Conservation (phyloP, 1,284 basidiomycete genomes). For the Irpex sp. region DNA sequence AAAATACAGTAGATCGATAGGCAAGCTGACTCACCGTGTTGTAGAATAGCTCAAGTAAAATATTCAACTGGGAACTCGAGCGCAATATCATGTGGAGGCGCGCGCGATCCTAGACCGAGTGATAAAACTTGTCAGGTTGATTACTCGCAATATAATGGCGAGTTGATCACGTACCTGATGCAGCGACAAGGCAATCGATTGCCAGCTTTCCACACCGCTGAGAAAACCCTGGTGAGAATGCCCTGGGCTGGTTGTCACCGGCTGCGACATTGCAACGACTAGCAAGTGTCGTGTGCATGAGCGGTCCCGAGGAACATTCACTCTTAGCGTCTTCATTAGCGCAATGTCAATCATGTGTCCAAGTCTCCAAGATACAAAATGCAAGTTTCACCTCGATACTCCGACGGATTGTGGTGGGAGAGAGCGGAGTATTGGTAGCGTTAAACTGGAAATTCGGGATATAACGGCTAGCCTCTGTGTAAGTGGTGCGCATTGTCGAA, state of each 20-base stretch:
- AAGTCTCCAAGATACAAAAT: neutral
- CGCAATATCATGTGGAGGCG: slow-evolving; percentile 54
- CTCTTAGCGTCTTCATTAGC: slow-evolving; percentile 4
- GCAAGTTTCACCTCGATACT: slow-evolving; percentile 38
- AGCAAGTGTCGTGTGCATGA: slow-evolving; percentile 13
- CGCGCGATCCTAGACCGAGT: slow-evolving; percentile 39
- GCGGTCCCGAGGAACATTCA: slow-evolving; percentile 2
- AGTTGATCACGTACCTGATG: slow-evolving; percentile 4
- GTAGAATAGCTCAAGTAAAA: slow-evolving; percentile 45
- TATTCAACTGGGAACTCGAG: slow-evolving; percentile 36
- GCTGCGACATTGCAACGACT: slow-evolving; percentile 9
- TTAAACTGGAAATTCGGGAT: slow-evolving; percentile 41
- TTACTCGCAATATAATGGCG: neutral
- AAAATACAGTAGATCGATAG: neutral
- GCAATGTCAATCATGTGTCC: neutral
- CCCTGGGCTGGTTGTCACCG: slow-evolving; percentile 11
- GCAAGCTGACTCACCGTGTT: slow-evolving; percentile 40
- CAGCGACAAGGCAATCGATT: slow-evolving; percentile 1
- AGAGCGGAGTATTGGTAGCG: slow-evolving; percentile 37
- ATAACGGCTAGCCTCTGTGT: slow-evolving; percentile 10
- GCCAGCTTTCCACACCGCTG: slow-evolving; percentile 1
- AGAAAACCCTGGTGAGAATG: neutral
- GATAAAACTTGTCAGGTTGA: neutral
- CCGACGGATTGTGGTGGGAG: slow-evolving; percentile 35
- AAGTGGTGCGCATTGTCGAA: slow-evolving; percentile 19